phyloP scores from a whole-genome alignment of 2,329 filamentous ascomycete species.

The Trichoderma polysporum region DNA sequence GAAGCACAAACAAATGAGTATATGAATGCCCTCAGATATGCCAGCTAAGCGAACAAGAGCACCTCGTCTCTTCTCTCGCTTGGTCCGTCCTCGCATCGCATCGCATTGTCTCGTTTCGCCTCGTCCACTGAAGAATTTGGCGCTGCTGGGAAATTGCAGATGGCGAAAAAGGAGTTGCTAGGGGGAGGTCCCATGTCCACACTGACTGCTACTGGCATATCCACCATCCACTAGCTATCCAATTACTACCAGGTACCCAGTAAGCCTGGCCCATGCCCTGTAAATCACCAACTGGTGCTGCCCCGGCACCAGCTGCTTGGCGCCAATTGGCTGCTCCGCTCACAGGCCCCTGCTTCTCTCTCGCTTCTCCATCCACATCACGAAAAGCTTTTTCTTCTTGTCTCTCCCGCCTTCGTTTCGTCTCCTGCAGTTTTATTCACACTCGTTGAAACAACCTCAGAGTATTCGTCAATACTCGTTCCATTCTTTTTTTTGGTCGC shows the following conservation, averaged over 20 bases:
- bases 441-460: constrained; percentile 24
- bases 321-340: constrained; percentile 6
- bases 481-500: constrained; percentile 25
- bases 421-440: constrained; percentile 19
- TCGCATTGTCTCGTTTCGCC: constrained; percentile 4
- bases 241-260: background rate
- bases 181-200: background rate
- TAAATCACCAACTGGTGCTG: background rate
- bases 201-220: background rate
- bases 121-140: background rate
- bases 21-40: background rate
- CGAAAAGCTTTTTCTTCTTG: constrained; percentile 19
- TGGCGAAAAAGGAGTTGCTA: constrained; percentile 23
- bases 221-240: background rate
- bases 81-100: background rate
- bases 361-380: constrained; percentile 18
- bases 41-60: background rate
- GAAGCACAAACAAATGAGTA: background rate
- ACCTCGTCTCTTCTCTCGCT: background rate
- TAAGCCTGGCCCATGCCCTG: background rate
- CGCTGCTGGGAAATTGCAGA: constrained; percentile 22
- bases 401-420: constrained; percentile 5
- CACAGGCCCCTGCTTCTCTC: constrained; percentile 4
- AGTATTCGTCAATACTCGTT: constrained; percentile 33
- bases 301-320: background rate